Evolutionary conservation across 2,329 filamentous ascomycete species (phyloP), one percentile per base, ranked within the genome.

Genomic region (Aspergillus sp.): DNA sequence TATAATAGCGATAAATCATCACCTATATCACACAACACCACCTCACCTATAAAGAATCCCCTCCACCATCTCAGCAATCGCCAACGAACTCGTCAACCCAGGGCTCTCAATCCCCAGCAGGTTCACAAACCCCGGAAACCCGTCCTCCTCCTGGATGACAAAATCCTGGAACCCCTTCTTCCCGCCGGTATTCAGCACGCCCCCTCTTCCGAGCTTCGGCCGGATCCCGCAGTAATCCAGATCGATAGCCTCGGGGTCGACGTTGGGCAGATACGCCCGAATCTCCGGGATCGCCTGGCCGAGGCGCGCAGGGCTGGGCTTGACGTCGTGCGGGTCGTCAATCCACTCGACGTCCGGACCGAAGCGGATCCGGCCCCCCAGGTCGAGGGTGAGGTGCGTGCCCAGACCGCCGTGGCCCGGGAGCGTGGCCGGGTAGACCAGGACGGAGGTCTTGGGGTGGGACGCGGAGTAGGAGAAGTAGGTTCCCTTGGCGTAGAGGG

Each of bases 331-430:
- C 0, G 86, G 76, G 1, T 69, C 64, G 30, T 80, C 73, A 0
- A 94, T 80, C 91, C 91, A 96, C 57, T 96, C 86, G 10, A 95
- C 82, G 53, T 98, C 91, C 0, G 91, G 91, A 0, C 91, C 91
- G 58, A 98, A 98, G 24, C 86, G 80, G 26, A 96, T 72, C 1
- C 84, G 75, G 0, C 89, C 88, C 0, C 68, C 73, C 62, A 96
- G 72, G 57, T 98, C 91, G 36, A 96, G 72, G 1, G 91, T 98
- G 12, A 98, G 68, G 59, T 98, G 91, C 0, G 91, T 96, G 29
- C 91, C 91, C 1, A 98, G 89, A 0, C 91, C 89, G 32, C 77
- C 88, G 14, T 80, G 74, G 2, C 88, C 88, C 0, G 86, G 82
- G 6, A 82, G 69, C 0, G 89, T 86, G 0, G 82, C 86, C 0